Base-by-base conservation (phyloP, 768 basidiomycete species). In the Pisolithus tinctorius region DNA sequence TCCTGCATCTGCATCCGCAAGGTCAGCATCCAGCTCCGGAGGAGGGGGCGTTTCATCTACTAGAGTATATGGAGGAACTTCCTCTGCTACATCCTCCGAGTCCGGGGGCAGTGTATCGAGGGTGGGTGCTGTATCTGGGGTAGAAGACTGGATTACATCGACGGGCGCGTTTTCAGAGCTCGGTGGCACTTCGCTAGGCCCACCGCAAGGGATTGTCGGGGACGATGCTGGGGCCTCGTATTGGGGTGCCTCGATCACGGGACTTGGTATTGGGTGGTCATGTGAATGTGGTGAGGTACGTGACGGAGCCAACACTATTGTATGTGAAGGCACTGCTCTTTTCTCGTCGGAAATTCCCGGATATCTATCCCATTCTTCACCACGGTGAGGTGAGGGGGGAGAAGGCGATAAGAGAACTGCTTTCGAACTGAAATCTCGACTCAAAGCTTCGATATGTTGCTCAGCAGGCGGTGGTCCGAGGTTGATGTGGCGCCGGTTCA, bases 1-100 rank as follows among this genome's bases (percentile, higher is more conserved):
- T 34, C 34, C 13, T 11, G 34, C 14, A 34, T 14, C 5, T 11
- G 34, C 5, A 34, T 34, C 27, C 27, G 27, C 4, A 29, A 29
- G 7, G 27, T 5, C 9, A 9, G 25, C 37, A 10, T 5, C 7
- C 38, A 39, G 40, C 17, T 48, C 38, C 13, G 37, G 47, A 14
- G 47, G 47, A 9, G 47, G 47, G 40, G 47, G 44, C 3, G 43
- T 50, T 20, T 50, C 29, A 17, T 50, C 50, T 5, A 50, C 36
- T 13, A 45, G 23, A 17, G 43, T 45, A 25, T 50, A 50, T 6
- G 43, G 45, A 1, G 50, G 50, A 27, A 45, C 34, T 20, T 45
- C 36, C 36, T 50, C 50, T 29, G 25, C 14, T 16, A 27, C 4
- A 17, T 50, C 31, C 36, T 36, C 16, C 36, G 38, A 16, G 34